Conservation (phyloP, 192 early-diverging fungal species). For the Geranomyces michiganensis region DNA sequence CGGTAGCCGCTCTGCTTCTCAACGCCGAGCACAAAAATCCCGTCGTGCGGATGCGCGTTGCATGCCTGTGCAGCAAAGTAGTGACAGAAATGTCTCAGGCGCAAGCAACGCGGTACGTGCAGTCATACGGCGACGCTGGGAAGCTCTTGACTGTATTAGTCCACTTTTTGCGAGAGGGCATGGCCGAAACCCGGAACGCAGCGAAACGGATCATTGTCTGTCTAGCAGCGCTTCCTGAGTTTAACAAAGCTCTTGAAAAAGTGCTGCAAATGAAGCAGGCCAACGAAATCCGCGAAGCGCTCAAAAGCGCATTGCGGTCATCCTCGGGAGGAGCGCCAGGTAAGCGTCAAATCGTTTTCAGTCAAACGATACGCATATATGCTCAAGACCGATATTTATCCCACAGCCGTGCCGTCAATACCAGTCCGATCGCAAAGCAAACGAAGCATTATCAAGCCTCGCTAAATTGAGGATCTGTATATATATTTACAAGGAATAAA, state of each 20-base stretch:
- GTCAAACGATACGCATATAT: not conserved
- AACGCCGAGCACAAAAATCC: slow-evolving; percentile 42
- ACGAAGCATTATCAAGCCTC: slow-evolving; percentile 13
- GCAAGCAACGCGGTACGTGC: slow-evolving; percentile 29
- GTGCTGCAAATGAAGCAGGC: slow-evolving; percentile 24
- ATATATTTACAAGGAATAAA: not conserved
- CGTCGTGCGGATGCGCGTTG: slow-evolving; percentile 26
- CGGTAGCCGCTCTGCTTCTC: slow-evolving; percentile 25
- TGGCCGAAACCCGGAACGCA: slow-evolving; percentile 33
- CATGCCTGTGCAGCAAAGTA: slow-evolving; percentile 22
- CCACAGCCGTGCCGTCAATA: not conserved
- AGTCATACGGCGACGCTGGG: slow-evolving; percentile 26
- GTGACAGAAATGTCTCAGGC: slow-evolving; percentile 16
- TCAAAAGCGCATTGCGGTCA: slow-evolving; percentile 9
- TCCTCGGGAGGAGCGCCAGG: not conserved
- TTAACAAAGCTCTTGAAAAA: slow-evolving; percentile 31
- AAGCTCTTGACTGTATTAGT: slow-evolving; percentile 33
- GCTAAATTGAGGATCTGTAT: not conserved
- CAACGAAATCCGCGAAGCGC: slow-evolving; percentile 33
- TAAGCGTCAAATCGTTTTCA: too few species aligned
- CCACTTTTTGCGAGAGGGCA: slow-evolving; percentile 35
- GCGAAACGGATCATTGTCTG: slow-evolving; percentile 29
- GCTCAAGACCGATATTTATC: not conserved
- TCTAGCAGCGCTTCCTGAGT: slow-evolving; percentile 30
- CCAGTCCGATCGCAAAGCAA: slow-evolving; percentile 10